Evolutionary conservation across 371 early-diverging fungal genomes (phyloP).

Genomic region (Mucor indicus): DNA sequence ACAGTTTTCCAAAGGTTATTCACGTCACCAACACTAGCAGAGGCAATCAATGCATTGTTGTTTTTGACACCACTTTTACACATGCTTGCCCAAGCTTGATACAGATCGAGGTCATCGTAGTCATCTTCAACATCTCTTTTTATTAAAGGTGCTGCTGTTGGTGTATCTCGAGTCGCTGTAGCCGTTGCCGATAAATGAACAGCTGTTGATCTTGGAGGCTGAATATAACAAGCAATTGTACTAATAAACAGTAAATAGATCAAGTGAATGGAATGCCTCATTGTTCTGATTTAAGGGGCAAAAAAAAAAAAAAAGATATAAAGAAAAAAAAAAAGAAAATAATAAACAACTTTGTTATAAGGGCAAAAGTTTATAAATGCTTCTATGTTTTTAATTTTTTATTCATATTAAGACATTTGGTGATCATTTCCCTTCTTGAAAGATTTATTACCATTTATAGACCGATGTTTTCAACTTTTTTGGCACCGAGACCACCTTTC

Average conservation of each 20-base stretch:
- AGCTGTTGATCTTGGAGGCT: background rate
- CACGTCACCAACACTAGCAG: background rate
- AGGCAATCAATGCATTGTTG: constrained; percentile 6
- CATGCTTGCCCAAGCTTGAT: constrained; percentile 31
- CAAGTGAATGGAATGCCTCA: background rate
- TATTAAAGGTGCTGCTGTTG: constrained; percentile 2
- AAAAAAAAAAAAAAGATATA: background rate
- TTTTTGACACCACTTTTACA: constrained; percentile 17
- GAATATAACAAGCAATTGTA: background rate
- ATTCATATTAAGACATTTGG: constrained; percentile 7
- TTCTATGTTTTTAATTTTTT: background rate
- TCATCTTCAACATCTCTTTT: constrained; percentile 20
- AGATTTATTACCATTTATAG: constrained; percentile 13
- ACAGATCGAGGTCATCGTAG: constrained; percentile 26
- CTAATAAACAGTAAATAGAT: too few species aligned
- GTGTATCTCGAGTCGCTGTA: background rate
- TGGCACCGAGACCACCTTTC: constrained; percentile 47
- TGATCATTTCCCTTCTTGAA: constrained; percentile 3
- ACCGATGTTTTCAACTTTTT: constrained; percentile 15
- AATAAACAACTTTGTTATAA: too few species aligned
- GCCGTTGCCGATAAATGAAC: background rate
- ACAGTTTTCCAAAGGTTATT: constrained; percentile 33
- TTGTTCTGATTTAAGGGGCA: background rate
- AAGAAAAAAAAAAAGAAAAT: constrained; percentile 1
- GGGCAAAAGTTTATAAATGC: background rate